Conservation (phyloP, 2,329 filamentous ascomycete genomes). For the Pseudogymnoascus sp. region DNA sequence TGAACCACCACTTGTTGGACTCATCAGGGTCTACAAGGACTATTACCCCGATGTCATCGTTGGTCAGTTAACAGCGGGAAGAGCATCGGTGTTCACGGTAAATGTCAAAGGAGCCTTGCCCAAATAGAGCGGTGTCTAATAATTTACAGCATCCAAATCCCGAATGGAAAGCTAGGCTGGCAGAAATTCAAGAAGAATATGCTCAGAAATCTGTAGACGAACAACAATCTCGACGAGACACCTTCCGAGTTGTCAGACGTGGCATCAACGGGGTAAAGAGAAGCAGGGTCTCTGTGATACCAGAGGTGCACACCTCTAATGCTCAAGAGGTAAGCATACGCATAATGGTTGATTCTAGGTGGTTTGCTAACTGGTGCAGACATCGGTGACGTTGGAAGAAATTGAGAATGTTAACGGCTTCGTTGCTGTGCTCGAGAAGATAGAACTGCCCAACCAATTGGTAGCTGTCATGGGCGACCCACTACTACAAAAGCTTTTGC, state of each 20-base stretch:
- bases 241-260: slow-evolving; percentile 56
- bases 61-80: slow-evolving; percentile 53
- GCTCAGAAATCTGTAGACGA: slow-evolving; percentile 39
- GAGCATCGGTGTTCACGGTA: slow-evolving; percentile 54
- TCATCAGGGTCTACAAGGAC: slow-evolving; percentile 78
- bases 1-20: slow-evolving; percentile 63
- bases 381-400: slow-evolving; percentile 64
- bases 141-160: slow-evolving; percentile 57
- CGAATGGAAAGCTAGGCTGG: slow-evolving; percentile 62
- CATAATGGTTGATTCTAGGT: background rate
- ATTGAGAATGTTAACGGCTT: slow-evolving; percentile 63
- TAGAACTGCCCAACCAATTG: slow-evolving; percentile 75
- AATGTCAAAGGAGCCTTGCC: background rate
- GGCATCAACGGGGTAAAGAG: slow-evolving; percentile 37
- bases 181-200: slow-evolving; percentile 54
- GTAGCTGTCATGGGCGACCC: slow-evolving; percentile 68
- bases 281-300: slow-evolving; percentile 46
- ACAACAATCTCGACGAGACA: slow-evolving; percentile 36
- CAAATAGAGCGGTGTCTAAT: slow-evolving; percentile 20
- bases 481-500: slow-evolving; percentile 66
- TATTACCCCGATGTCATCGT: slow-evolving; percentile 86
- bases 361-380: slow-evolving; percentile 35
- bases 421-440: slow-evolving; percentile 63
- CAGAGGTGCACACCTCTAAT: slow-evolving; percentile 64
- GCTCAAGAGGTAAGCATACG: slow-evolving; percentile 50